These are phyloP conservation scores for Leccinum solheimii DNA, from an alignment of 1,284 basidiomycete genomes.

Conservation along the genomic window DNA sequence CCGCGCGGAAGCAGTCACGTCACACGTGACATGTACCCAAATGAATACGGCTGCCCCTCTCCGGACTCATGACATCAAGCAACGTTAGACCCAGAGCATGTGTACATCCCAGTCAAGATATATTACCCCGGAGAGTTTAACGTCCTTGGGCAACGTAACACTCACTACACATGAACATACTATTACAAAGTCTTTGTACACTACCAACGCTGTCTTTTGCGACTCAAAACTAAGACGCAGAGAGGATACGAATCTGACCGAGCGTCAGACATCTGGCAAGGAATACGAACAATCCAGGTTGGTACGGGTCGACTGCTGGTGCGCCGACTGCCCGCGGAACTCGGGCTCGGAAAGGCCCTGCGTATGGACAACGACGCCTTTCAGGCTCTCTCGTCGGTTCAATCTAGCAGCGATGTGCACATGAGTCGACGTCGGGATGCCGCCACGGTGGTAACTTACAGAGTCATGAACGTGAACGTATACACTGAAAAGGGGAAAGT, in stretches of 20 bases:
- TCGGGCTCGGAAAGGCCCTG: neutral
- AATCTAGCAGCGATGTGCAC: constrained; percentile 1
- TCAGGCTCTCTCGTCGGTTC: constrained; percentile 16
- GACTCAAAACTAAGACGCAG: too few relatives aligned
- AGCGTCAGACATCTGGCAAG: neutral
- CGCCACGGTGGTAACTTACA: constrained; percentile 9
- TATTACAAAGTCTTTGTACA: neutral
- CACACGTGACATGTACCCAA: neutral
- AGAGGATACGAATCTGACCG: too few relatives aligned
- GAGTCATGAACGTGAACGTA: constrained; percentile 18
- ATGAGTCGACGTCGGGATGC: neutral
- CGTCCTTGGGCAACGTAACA: neutral
- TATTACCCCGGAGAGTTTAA: neutral
- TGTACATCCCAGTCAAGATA: neutral
- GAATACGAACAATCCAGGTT: neutral
- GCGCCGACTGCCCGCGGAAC: neutral
- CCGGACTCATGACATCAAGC: too few relatives aligned
- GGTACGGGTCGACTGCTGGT: neutral
- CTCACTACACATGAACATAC: neutral
- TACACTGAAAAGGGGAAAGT: constrained; percentile 9
- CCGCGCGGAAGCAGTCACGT: neutral
- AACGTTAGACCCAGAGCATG: too few relatives aligned
- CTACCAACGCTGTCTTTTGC: neutral
- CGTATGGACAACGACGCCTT: neutral
- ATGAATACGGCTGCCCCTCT: too few relatives aligned